Conservation (phyloP, 75 land plant species). For the Cupressus sempervirens region DNA sequence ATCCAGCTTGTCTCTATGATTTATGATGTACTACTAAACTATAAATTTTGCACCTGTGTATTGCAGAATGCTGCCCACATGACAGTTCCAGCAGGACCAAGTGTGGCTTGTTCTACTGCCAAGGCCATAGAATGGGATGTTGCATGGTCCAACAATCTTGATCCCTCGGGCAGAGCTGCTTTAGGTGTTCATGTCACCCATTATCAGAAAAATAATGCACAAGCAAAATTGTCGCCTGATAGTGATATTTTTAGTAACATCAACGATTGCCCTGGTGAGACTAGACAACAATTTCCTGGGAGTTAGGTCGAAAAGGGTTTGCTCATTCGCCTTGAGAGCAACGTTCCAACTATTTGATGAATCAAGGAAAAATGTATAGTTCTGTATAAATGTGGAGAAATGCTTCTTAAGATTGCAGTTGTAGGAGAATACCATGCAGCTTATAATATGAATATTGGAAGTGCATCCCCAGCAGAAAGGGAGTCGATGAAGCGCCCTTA, state of each 20-base stretch:
- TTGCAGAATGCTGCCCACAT: conserved; percentile 58
- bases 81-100: conserved; percentile 78
- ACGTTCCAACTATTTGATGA: no score
- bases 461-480: no score
- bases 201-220: not conserved
- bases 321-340: no score
- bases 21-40: not conserved
- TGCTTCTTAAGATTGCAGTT: no score
- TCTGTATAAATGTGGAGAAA: no score
- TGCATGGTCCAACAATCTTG: conserved; percentile 65
- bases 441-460: no score
- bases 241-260: not conserved
- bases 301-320: not conserved
- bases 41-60: not conserved
- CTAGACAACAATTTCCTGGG: not conserved
- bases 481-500: no score
- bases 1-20: not conserved
- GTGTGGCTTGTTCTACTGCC: conserved; percentile 79
- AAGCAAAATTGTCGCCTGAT: not conserved
- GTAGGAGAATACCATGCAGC: no score
- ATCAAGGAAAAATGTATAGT: no score
- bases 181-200: conserved; percentile 47
- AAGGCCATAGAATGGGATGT: conserved; percentile 80
- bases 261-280: not conserved
- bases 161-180: conserved; percentile 84